Base-by-base conservation (phyloP, 805 yeast species). In the Wickerhamiella alocasiicola region DNA sequence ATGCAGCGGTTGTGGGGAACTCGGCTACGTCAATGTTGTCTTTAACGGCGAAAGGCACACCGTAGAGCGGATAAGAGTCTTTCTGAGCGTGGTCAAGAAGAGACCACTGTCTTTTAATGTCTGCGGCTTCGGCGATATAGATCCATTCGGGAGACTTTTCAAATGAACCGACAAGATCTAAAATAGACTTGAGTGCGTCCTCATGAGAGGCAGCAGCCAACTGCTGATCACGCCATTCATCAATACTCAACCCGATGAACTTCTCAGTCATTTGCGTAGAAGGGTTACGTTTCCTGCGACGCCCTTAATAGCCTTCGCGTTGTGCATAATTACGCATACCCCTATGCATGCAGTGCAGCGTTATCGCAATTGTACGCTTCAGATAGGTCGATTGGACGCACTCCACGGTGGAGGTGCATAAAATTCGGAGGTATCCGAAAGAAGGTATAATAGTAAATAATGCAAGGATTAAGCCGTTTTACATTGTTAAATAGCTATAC, bases 21-120 rank as follows among this genome's bases (percentile, higher is more conserved):
- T 80, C 81, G 48, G 70, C 71, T 18, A 73, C 96, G 56, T 88
- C 97, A 46, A 88, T 91, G 60, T 91, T 88, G 61, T 88, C 98
- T 60, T 88, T 88, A 34, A 88, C 74, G 12, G 95, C 98, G 33
- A 84, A 71, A 1, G 98, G 98, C 3, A 91, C 97, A 59, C 97
- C 97, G 55, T 77, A 88, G 20, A 88, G 68, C 12, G 84, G 82
- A 12, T 59, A 50, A 6, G 47, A 47, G 46, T 57, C 44, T 19
- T 31, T 24, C 23, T 31, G 41, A 13, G 43, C 31, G 20, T 46
- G 48, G 7, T 50, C 44, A 3, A 87, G 64, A 28, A 76, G 72
- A 37, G 68, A 68, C 85, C 94, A 83, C 61, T 88, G 97, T 49
- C 76, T 80, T 29, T 55, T 51, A 38, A 88, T 60, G 49, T 72